Base-by-base conservation (phyloP, 208 protist genomes). In the Herpetomonas samuelpessoai region DNA sequence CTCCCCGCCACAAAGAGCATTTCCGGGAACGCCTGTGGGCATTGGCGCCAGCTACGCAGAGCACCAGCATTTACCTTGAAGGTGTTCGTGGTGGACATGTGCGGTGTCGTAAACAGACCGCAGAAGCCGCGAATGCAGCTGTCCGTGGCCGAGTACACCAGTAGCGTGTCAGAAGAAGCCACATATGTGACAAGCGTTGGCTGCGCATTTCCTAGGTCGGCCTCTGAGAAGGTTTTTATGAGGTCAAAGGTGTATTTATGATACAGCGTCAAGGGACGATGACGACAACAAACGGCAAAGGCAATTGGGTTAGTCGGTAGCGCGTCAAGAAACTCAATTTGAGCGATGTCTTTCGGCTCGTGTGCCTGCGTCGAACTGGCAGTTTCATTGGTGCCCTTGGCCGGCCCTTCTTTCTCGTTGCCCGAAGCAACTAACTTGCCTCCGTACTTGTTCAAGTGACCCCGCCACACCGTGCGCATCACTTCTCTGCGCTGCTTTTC, bases 1-100 rank as follows among this genome's bases (percentile, higher is more conserved):
- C 76, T 90, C 29, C 73, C 68, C 39, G 65, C 68, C 14, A 73
- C 64, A 44, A 93, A 90, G 25, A 93, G 53, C 9, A 73, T 83
- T 30, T 71, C 71, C 0, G 86, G 80, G 16, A 79, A 83, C 12
- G 45, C 49, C 0, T 18, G 29, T 46, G 75, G 69, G 47, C 68
- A 52, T 24, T 31, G 66, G 9, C 75, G 62, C 44, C 89, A 57
- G 18, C 73, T 47, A 1, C 73, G 76, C 27, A 88, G 68, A 14
- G 68, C 39, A 18, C 77, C 75, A 14, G 78, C 78, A 24, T 57
- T n/a, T 12, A 77, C 2, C 25, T 3, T 19, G 0, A 84, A 51
- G 25, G 83, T 74, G 3, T 55, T 57, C 3, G 81, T 10, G 9
- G 10, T 22, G 3, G 44, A 48, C 9, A 48, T 22, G 16, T 48